Percentiles rank a stretch among this genome's conserved stretches.
These are phyloP conservation scores for Lactarius evosmus DNA, from an alignment of 768 basidiomycete species.

Conservation along the genomic window DNA sequence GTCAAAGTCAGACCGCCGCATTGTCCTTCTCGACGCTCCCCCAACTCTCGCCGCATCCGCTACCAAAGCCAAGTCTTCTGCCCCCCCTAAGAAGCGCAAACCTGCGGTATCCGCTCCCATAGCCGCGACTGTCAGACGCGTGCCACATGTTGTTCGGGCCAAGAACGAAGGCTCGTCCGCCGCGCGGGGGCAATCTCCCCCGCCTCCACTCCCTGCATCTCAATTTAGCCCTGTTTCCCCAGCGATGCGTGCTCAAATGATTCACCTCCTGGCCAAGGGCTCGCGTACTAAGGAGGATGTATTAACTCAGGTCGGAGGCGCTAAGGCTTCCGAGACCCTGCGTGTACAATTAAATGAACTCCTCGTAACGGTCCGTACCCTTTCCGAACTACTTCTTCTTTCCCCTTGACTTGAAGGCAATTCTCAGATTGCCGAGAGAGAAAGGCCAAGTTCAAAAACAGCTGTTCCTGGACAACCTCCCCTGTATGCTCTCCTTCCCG, in stretches of 20 bases:
- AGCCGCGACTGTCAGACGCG: slow-evolving; percentile 20
- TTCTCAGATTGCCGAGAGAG: slow-evolving; percentile 24
- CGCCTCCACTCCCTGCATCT: slow-evolving; percentile 25
- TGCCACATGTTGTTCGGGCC: slow-evolving; percentile 19
- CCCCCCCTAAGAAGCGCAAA: slow-evolving; percentile 28
- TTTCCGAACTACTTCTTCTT: not conserved
- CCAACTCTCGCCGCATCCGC: slow-evolving; percentile 31
- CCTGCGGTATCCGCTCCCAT: slow-evolving; percentile 8
- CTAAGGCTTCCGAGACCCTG: slow-evolving; percentile 35
- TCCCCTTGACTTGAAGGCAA: not conserved
- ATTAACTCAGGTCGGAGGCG: slow-evolving; percentile 45
- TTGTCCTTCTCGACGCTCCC: slow-evolving; percentile 42
- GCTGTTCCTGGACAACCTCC: slow-evolving; percentile 16
- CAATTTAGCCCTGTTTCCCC: slow-evolving; percentile 18
- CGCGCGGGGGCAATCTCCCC: slow-evolving; percentile 34
- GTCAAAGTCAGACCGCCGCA: slow-evolving; percentile 47
- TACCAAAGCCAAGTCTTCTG: slow-evolving; percentile 36
- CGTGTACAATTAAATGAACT: slow-evolving; percentile 47
- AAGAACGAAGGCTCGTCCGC: slow-evolving; percentile 32
- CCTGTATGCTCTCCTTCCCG: slow-evolving; percentile 52
- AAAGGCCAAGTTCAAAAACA: slow-evolving; percentile 12
- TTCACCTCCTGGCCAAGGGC: slow-evolving; percentile 54
- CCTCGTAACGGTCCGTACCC: slow-evolving; percentile 46
- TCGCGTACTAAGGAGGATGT: slow-evolving; percentile 42
- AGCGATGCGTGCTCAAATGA: slow-evolving; percentile 41